A percentile compares a stretch with the other conserved stretches of the same genome.
These are phyloP conservation scores for Penicillium concentricum DNA, from an alignment of 2,329 filamentous ascomycete species.

Conservation along the genomic window DNA sequence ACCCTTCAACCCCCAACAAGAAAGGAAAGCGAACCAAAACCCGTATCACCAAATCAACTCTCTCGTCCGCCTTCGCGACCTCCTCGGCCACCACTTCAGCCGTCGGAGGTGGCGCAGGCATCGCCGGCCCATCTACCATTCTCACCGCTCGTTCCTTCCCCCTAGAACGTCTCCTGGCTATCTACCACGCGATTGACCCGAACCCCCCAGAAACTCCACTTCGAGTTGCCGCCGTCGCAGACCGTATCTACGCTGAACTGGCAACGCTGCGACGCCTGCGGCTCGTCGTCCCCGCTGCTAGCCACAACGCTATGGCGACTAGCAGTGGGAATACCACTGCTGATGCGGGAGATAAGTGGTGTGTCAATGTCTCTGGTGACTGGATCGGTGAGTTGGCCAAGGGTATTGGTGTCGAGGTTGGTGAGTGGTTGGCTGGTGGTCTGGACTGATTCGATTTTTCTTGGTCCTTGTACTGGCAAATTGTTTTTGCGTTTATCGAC, in stretches of 20 bases:
- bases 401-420: slow-evolving; percentile 47
- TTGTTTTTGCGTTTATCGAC: slow-evolving; percentile 3
- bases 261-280: slow-evolving; percentile 48
- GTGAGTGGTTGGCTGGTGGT: slow-evolving; percentile 44
- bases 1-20: slow-evolving; percentile 32
- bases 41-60: slow-evolving; percentile 42
- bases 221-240: slow-evolving; percentile 38
- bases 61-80: slow-evolving; percentile 41
- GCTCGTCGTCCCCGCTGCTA: slow-evolving; percentile 45
- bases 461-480: neutral
- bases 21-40: slow-evolving; percentile 39
- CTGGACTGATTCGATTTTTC: slow-evolving; percentile 28
- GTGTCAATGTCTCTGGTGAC: slow-evolving; percentile 48
- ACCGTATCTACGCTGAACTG: slow-evolving; percentile 47
- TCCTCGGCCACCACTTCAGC: slow-evolving; percentile 39
- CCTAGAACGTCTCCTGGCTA: slow-evolving; percentile 48
- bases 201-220: slow-evolving; percentile 44
- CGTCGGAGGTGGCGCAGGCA: slow-evolving; percentile 29
- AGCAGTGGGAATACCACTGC: slow-evolving; percentile 37
- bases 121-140: slow-evolving; percentile 40
- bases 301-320: slow-evolving; percentile 32
- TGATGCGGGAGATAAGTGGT: slow-evolving; percentile 49
- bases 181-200: slow-evolving; percentile 49
- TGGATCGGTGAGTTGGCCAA: slow-evolving; percentile 48
- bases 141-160: slow-evolving; percentile 45